Base-by-base conservation (phyloP, 768 basidiomycete genomes). In the Lentinula lateritia region DNA sequence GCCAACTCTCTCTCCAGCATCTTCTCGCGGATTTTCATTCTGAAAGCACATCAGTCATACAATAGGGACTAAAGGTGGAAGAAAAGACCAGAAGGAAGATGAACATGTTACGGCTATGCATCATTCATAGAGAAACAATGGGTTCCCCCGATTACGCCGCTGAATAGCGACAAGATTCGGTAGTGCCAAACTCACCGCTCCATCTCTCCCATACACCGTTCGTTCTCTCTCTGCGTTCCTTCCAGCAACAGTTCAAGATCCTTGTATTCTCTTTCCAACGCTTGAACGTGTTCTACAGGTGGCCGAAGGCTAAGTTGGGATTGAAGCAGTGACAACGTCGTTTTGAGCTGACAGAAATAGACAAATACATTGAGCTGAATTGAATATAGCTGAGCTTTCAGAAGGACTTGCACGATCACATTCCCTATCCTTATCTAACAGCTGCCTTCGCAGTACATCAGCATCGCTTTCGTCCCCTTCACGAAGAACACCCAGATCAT, bases 201-300 rank as follows among this genome's bases (percentile, higher is more conserved):
- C 2, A 92, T 76, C 62, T 92, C 90, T 0, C 83, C 78, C 92
- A 93, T 93, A 64, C 87, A 89, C 53, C 88, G 79, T 66, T 93
- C 91, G 67, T 94, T 94, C 75, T 94, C 92, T 54, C 90, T 76
- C 64, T 92, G 90, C 0, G 92, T 93, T 0, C 91, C 92, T 62
- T 89, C 83, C 0, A 92, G 73, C 3, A 93, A 76, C 16, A 93
- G 76, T 42, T 92, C 92, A 0, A 92, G 75, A 61, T 89, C 88
- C 66, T 84, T 84, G 66, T 86, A 85, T 65, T 93, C 92, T 67
- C 84, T 86, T 71, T 88, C 79, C 36, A 92, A 72, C 39, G 78
- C 79, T 62, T 90, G 85, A 32, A 93, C 76, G 0, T 75, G 75
- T 63, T 92, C 89, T 41, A 87, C 62, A 5, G 90, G 84, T 12